Percentiles rank a stretch among this genome's conserved stretches.
Conservation (phyloP, 2,329 filamentous ascomycete species). For the Sordariomycetes sp. region DNA sequence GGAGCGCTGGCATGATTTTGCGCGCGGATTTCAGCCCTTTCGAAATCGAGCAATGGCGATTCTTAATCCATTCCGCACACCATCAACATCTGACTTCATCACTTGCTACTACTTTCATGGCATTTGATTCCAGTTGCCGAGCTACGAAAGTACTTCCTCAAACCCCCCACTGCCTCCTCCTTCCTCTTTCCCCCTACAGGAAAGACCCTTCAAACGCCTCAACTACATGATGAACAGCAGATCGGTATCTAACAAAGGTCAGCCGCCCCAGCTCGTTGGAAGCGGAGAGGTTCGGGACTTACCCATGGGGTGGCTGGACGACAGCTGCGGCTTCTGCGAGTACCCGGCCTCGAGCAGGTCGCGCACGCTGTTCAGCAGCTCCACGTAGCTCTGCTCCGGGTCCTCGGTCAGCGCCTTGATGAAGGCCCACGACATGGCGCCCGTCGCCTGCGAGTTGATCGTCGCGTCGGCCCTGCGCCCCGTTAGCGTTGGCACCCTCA, state of each 20-base stretch:
- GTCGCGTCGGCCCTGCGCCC: constrained; percentile 64
- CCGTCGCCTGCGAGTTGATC: constrained; percentile 74
- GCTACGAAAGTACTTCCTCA: too few relatives aligned
- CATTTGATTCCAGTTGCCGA: too few relatives aligned
- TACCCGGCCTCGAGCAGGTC: constrained; percentile 75
- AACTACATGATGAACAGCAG: constrained; percentile 9
- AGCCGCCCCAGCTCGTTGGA: too few relatives aligned
- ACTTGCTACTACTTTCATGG: too few relatives aligned
- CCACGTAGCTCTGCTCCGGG: constrained; percentile 82
- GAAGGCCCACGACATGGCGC: constrained; percentile 91
- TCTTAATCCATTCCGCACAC: too few relatives aligned
- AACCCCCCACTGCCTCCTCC: background rate
- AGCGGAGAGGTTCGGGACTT: constrained; percentile 21
- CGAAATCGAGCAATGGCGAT: too few relatives aligned
- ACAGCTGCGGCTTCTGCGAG: constrained; percentile 80
- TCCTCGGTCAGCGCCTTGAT: constrained; percentile 77
- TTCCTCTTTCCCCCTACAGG: background rate
- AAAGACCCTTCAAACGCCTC: background rate
- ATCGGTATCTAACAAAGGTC: constrained; percentile 4
- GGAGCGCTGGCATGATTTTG: too few relatives aligned
- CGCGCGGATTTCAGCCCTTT: too few relatives aligned
- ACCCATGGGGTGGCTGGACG: constrained; percentile 85
- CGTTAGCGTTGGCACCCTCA: constrained; percentile 10
- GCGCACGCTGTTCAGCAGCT: constrained; percentile 80
- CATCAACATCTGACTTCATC: too few relatives aligned